Evolutionary conservation across 768 basidiomycete species (phyloP).

Genomic region (Boletus rubroflammeus): DNA sequence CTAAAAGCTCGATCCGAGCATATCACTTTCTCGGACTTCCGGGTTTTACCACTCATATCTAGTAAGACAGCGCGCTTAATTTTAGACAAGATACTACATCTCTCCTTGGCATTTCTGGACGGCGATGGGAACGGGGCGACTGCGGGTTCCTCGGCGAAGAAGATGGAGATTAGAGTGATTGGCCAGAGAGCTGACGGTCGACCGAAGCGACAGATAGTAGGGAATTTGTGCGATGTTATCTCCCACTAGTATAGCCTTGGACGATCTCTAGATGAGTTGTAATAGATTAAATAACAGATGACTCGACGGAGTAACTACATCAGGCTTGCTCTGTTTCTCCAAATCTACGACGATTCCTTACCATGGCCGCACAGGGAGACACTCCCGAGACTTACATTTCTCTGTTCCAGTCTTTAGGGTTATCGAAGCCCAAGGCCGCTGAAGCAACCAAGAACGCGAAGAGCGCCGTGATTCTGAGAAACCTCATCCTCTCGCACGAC

Average conservation of each 20-base stretch:
- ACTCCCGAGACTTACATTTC: conserved; percentile 11
- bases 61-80: conserved; percentile 19
- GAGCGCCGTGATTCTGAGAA: conserved; percentile 64
- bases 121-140: background rate
- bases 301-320: background rate
- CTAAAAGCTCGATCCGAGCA: conserved; percentile 24
- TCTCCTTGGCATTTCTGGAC: conserved; percentile 26
- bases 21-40: conserved; percentile 30
- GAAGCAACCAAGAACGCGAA: conserved; percentile 83
- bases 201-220: conserved; percentile 23
- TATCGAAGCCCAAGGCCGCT: conserved; percentile 70
- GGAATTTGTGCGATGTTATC: conserved; percentile 21
- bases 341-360: background rate
- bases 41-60: conserved; percentile 19
- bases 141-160: conserved; percentile 6
- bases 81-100: conserved; percentile 19
- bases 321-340: background rate
- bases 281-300: conserved; percentile 26
- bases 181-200: conserved; percentile 25
- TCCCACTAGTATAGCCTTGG: conserved; percentile 13
- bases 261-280: background rate
- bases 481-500: conserved; percentile 58
- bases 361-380: conserved; percentile 18
- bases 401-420: conserved; percentile 74
- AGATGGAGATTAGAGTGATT: conserved; percentile 21